A percentile compares a stretch with the other conserved stretches of the same genome.
phyloP scores from a whole-genome alignment of 495 filamentous ascomycete species.

The Emericellopsis terricola region DNA sequence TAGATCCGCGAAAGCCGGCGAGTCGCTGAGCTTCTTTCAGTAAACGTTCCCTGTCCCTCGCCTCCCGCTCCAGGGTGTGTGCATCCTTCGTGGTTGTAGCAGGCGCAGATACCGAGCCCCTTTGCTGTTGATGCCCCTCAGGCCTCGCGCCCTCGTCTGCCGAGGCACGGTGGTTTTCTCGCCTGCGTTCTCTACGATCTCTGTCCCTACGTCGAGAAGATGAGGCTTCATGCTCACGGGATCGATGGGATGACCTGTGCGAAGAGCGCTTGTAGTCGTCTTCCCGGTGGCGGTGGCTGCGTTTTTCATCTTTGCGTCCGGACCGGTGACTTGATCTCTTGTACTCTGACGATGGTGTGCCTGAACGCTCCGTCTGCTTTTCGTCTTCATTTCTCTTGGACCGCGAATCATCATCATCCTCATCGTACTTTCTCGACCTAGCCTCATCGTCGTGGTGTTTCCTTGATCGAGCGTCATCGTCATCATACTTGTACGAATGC shows the following conservation, averaged over 20 bases:
- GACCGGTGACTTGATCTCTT: conserved; percentile 32
- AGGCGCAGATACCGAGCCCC: background rate
- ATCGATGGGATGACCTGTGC: no score
- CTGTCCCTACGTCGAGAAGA: no score
- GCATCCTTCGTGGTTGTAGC: conserved; percentile 29
- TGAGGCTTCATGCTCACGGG: no score
- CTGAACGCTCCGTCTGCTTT: conserved; percentile 25
- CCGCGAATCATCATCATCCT: conserved; percentile 16
- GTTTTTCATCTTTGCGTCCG: conserved; percentile 26
- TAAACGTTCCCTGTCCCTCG: conserved; percentile 55
- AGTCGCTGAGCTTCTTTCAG: conserved; percentile 64
- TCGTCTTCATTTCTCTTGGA: conserved; percentile 14
- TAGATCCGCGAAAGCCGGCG: conserved; percentile 18
- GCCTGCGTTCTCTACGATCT: conserved; percentile 16
- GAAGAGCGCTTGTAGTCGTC: conserved; percentile 17
- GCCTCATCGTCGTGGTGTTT: conserved; percentile 28
- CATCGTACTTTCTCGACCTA: conserved; percentile 23
- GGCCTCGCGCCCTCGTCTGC: conserved; percentile 27
- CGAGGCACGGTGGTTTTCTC: conserved; percentile 22
- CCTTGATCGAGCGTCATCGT: conserved; percentile 28
- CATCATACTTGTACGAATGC: conserved; percentile 33
- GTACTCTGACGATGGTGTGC: conserved; percentile 33
- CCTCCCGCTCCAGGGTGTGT: conserved; percentile 60
- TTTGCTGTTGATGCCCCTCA: conserved; percentile 26
- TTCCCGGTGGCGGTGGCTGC: conserved; percentile 28